Conservation (phyloP, 371 early-diverging fungal genomes). For the Entomophthora muscae region DNA sequence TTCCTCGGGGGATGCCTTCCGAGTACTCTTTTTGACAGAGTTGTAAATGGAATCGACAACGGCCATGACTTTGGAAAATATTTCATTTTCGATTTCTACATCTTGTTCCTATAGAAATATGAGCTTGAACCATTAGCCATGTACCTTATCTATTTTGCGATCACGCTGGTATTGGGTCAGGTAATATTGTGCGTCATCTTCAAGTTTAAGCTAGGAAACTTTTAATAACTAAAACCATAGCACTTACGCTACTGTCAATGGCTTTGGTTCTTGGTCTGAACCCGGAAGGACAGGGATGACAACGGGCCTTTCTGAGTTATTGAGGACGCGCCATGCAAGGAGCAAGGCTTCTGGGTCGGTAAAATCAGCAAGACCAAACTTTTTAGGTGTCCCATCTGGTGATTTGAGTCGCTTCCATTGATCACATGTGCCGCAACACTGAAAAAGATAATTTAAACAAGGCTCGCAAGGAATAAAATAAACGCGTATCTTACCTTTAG, state of each 20-base stretch:
- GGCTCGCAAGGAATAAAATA: too few relatives aligned
- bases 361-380: slow-evolving; percentile 68
- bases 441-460: background rate
- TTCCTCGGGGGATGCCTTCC: background rate
- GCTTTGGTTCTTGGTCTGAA: slow-evolving; percentile 26
- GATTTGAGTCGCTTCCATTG: slow-evolving; percentile 58
- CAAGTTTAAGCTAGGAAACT: background rate
- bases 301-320: slow-evolving; percentile 21
- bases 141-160: background rate
- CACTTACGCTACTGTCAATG: slow-evolving; percentile 26
- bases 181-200: background rate
- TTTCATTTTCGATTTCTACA: background rate
- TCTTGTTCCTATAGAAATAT: background rate
- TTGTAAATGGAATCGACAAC: background rate
- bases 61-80: background rate
- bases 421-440: slow-evolving; percentile 40
- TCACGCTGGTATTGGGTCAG: background rate
- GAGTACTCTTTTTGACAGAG: background rate
- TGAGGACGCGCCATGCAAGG: slow-evolving; percentile 46
- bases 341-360: slow-evolving; percentile 45
- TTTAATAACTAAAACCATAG: background rate
- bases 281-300: slow-evolving; percentile 36
- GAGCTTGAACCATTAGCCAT: background rate
- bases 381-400: slow-evolving; percentile 39
- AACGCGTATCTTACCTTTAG: too few relatives aligned